Evolutionary conservation across 352 stramenopile species (phyloP), one percentile per base, ranked within the genome.

Genomic region (Phytopythium chamaehyphon): DNA sequence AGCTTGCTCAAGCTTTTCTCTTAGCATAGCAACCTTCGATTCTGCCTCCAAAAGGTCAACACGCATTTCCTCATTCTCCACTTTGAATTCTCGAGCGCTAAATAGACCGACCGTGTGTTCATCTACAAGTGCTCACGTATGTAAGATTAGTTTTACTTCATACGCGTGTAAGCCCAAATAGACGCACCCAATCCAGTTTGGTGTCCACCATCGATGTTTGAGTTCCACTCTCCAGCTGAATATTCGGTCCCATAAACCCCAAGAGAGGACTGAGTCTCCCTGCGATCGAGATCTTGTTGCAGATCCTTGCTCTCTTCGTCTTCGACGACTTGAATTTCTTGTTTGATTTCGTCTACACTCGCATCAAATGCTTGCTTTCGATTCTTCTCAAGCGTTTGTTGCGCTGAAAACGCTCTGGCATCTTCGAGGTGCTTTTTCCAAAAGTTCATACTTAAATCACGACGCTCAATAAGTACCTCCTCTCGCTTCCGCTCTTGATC

Each of bases 401-500:
- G 51, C 16, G 71, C 62, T 0, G 73, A 73, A 24, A 75, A 86
- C 18, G 71, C 53, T 11, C 76, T 68, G 0, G 68, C 73, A 14
- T 83, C 57, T 0, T 62, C 61, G 9, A 84, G 64, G 18, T 92
- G 76, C 50, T 86, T 86, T 49, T 83, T 58, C 82, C 82, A 92
- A 46, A 87, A 90, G 16, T 66, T 72, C 45, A 77, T 62, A 43
- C 81, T 90, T 55, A 75, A 69, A n/a, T 76, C 59, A 7, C 82
- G 64, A 3, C 67, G 65, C 31, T 76, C 62, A 0, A 61, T 48
- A 0, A 64, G 48, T n/a, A 76, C 61, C 0, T 63, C 33, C 2
- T 69, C 66, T 10, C 39, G 51, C 22, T 58, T 53, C 11, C 60
- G 42, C 44, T 68, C 59, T 0, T 62, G 45, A 3, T 61, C 56